phyloP scores from a whole-genome alignment of 352 stramenopile genomes.

The Globisporangium spinosum region DNA sequence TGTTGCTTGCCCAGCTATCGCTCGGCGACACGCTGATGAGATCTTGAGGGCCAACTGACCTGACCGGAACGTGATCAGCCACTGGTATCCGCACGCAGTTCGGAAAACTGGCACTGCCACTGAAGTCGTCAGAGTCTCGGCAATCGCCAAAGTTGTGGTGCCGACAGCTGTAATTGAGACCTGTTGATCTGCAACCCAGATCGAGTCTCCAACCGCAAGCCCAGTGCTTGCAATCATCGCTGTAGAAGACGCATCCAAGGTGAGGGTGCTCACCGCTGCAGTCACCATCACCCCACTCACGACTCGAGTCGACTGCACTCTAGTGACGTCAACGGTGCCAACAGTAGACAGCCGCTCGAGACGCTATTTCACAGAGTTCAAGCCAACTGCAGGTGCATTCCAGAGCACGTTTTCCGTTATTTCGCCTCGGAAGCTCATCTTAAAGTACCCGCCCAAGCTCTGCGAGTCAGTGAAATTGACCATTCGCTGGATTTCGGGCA shows the following conservation, averaged over 20 bases:
- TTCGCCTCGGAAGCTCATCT: conserved; percentile 55
- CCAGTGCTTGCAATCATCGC: conserved; percentile 20
- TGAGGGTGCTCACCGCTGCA: conserved; percentile 28
- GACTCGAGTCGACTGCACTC: conserved; percentile 39
- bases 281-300: conserved; percentile 37
- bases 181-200: conserved; percentile 57
- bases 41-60: conserved; percentile 85
- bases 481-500: conserved; percentile 65
- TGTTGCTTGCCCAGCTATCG: conserved; percentile 93
- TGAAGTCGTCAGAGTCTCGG: conserved; percentile 17
- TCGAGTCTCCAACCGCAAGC: conserved; percentile 25
- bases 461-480: conserved; percentile 52
- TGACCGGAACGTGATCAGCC: conserved; percentile 70
- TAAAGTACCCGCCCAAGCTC: conserved; percentile 65
- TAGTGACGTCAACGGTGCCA: conserved; percentile 56
- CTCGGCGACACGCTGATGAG: conserved; percentile 81
- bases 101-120: conserved; percentile 62
- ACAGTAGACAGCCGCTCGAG: conserved; percentile 64
- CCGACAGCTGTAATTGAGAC: conserved; percentile 25
- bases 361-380: conserved; percentile 64
- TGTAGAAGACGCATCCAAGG: conserved; percentile 26
- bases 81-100: conserved; percentile 64
- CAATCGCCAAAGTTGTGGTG: conserved; percentile 19
- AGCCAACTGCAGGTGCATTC: conserved; percentile 50
- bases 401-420: conserved; percentile 63